Conservation (phyloP, 441 rosid genomes). For the Francoa sonchifolia region DNA sequence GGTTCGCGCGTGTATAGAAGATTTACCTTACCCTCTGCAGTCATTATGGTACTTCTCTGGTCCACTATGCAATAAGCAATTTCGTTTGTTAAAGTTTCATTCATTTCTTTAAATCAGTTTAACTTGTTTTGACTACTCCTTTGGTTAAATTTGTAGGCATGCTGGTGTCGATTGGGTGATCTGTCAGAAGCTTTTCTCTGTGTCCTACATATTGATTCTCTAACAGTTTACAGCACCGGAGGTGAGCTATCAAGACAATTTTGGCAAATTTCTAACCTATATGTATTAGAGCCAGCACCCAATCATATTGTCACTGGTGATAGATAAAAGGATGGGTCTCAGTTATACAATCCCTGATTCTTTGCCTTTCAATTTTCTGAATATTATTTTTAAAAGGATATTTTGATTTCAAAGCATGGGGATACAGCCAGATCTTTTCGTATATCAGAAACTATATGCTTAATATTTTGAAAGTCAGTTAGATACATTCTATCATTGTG, state of each 20-base stretch:
- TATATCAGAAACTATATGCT: too few relatives aligned
- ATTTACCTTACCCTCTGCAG: slow-evolving; percentile 60
- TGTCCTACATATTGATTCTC: slow-evolving; percentile 52
- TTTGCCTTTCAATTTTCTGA: too few relatives aligned
- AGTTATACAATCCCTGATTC: too few relatives aligned
- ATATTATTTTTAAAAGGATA: too few relatives aligned
- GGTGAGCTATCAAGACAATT: slow-evolving; percentile 32
- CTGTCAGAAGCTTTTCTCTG: slow-evolving; percentile 61
- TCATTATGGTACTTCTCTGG: slow-evolving; percentile 39
- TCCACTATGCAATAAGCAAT: background rate
- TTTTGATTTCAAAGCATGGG: too few relatives aligned
- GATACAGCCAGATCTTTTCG: too few relatives aligned
- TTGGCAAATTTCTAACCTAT: too few relatives aligned
- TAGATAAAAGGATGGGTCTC: too few relatives aligned
- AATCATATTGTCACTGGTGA: too few relatives aligned
- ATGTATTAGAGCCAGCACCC: too few relatives aligned
- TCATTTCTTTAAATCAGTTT: background rate
- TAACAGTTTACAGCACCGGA: slow-evolving; percentile 60
- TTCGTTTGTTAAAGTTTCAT: background rate
- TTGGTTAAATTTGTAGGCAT: slow-evolving; percentile 38
- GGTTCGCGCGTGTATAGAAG: slow-evolving; percentile 77
- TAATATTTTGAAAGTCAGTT: too few relatives aligned
- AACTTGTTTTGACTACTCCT: background rate
- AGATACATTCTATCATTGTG: too few relatives aligned
- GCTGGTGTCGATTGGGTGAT: slow-evolving; percentile 80